Conservation (phyloP, 768 basidiomycete genomes). For the Lentinus tigrinus region DNA sequence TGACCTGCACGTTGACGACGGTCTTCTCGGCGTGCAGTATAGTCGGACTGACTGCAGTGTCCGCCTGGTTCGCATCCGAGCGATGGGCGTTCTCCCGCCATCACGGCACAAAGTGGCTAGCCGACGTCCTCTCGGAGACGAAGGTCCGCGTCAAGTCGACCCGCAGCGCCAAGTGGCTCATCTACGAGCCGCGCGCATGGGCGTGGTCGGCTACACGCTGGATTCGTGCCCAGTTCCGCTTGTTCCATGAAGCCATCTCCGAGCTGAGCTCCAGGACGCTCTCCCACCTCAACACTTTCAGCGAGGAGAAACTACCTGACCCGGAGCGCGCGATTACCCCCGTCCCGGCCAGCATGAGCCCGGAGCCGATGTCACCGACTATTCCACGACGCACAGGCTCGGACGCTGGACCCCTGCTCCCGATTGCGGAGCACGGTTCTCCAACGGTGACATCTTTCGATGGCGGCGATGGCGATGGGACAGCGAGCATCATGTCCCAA, state of each 20-base stretch:
- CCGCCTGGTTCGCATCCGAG: constrained; percentile 72
- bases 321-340: constrained; percentile 8
- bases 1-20: constrained; percentile 72
- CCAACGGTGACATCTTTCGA: constrained; percentile 20
- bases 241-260: constrained; percentile 18
- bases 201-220: constrained; percentile 19
- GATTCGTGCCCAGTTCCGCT: constrained; percentile 13
- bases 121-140: constrained; percentile 46
- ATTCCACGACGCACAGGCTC: constrained; percentile 10
- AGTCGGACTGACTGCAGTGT: constrained; percentile 69
- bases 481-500: constrained; percentile 23
- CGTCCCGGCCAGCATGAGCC: constrained; percentile 13
- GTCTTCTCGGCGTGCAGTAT: constrained; percentile 75
- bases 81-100: constrained; percentile 62
- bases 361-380: constrained; percentile 21
- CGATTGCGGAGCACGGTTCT: constrained; percentile 21
- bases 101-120: constrained; percentile 68
- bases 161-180: constrained; percentile 24
- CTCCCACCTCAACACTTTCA: not conserved
- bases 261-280: constrained; percentile 13
- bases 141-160: constrained; percentile 21
- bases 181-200: constrained; percentile 24
- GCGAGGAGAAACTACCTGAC: constrained; percentile 11
- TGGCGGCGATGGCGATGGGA: constrained; percentile 16
- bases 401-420: constrained; percentile 19